Base-by-base conservation (phyloP, 148 eudicot species). In the Chenopodium quinoa region DNA sequence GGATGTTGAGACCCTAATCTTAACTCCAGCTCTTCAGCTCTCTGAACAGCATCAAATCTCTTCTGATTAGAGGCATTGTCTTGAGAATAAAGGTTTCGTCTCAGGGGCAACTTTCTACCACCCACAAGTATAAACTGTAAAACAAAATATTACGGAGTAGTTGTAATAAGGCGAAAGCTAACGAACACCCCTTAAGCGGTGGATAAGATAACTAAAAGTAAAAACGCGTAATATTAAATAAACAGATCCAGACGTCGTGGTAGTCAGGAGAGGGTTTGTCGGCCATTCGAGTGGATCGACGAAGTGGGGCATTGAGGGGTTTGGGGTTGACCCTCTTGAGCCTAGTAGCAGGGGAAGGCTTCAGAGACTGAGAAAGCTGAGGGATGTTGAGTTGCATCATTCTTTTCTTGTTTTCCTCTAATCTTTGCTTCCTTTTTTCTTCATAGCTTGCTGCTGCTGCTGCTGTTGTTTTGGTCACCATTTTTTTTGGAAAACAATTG, bases 361-460 rank as follows among this genome's bases (percentile, higher is more conserved):
- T 50, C 63, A 92, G 82, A 68, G 87, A 72, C 46, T 47, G 71
- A 63, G 90, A 86, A 11, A 92, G 91, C 17, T 81, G 83, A 23
- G 74, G 86, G 70, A 92, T 85, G 34, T 91, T 92, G 68, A 92
- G 89, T 71, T 90, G 86, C 72, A 87, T 86, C 90, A 91, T 85
- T 56, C 89, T 82, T 62, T 85, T 89, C 86, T 90, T 91, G 90
- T 92, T 92, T 83, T 88, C 94, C 40, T 90, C 97, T 4, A 92
- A 47, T 67, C 92, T 82, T 75, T 87, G 82, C 78, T 20, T 77
- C 8, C 97, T 82, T 37, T 66, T 34, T 22, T 85, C 90, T 83
- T 92, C 97, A 66, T 92, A 92, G 31, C 79, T 71, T 5, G 62
- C 71, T 40, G 84, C 81, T 27, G 85, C 16, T 31, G 44, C 7